These are phyloP conservation scores for Geum urbanum DNA, from an alignment of 306 rosid species.

Conservation along the genomic window DNA sequence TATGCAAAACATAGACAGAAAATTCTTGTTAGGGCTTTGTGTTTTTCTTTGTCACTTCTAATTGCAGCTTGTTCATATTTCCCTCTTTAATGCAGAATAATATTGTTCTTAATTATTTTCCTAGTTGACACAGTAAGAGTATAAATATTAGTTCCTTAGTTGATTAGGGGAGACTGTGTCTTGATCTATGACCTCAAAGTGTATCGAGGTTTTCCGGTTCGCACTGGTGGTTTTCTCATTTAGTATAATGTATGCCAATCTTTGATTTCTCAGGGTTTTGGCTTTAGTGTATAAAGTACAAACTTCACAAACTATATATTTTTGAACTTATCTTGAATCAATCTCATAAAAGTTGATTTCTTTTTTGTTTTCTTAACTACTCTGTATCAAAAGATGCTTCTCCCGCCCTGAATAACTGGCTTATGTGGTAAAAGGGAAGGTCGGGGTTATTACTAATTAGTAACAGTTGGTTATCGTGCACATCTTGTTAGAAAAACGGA, in stretches of 20 bases:
- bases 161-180: neutral
- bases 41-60: neutral
- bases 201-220: neutral
- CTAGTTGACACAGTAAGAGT: no score
- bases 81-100: neutral
- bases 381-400: neutral
- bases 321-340: conserved; percentile 1
- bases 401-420: neutral
- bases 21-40: neutral
- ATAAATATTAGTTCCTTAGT: neutral
- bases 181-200: neutral
- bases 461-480: neutral
- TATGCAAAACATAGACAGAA: neutral
- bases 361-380: neutral
- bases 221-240: neutral
- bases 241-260: neutral
- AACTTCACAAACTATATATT: neutral
- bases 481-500: neutral
- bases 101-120: neutral
- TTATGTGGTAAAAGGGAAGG: neutral
- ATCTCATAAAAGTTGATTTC: neutral
- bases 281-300: neutral
- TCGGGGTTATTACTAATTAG: neutral
- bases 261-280: neutral
- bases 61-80: neutral